These are phyloP conservation scores for Blastobotrys terrestris DNA, from an alignment of 805 yeast genomes.

Conservation along the genomic window DNA sequence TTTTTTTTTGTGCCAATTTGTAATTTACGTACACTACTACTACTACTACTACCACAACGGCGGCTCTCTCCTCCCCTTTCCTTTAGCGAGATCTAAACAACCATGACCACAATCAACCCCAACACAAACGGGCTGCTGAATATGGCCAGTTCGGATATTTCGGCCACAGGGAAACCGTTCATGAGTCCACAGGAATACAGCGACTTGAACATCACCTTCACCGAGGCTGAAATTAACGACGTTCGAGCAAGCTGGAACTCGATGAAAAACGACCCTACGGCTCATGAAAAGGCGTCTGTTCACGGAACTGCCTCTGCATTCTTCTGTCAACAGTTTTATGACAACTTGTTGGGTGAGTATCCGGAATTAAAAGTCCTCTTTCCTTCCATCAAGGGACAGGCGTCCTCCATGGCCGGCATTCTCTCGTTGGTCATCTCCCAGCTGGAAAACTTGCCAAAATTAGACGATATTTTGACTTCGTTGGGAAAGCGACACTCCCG, in stretches of 20 bases:
- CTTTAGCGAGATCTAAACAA: neutral
- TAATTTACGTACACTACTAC: no score
- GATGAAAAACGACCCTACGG: slow-evolving; percentile 21
- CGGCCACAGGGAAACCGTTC: neutral
- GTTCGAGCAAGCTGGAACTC: slow-evolving; percentile 15
- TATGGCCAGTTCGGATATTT: neutral
- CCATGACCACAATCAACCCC: neutral
- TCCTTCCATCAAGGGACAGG: slow-evolving; percentile 75
- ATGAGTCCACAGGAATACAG: slow-evolving; percentile 11
- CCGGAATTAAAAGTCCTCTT: slow-evolving; percentile 57
- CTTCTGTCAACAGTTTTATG: slow-evolving; percentile 72
- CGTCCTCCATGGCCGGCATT: slow-evolving; percentile 74
- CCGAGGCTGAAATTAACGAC: slow-evolving; percentile 14
- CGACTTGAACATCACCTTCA: slow-evolving; percentile 16
- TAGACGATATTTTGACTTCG: slow-evolving; percentile 55
- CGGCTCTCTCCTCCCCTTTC: neutral
- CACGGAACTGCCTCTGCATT: slow-evolving; percentile 44
- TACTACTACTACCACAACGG: no score
- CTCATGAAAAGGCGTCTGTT: slow-evolving; percentile 18
- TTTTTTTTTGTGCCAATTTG: no score
- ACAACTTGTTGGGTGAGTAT: slow-evolving; percentile 56
- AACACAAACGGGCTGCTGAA: neutral
- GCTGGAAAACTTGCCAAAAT: slow-evolving; percentile 49
- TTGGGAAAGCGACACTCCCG: slow-evolving; percentile 73
- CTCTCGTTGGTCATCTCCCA: slow-evolving; percentile 59